A percentile compares a stretch with the other conserved stretches of the same genome.
phyloP scores from a whole-genome alignment of 164 flowering plant species.

The Echeveria elegans region DNA sequence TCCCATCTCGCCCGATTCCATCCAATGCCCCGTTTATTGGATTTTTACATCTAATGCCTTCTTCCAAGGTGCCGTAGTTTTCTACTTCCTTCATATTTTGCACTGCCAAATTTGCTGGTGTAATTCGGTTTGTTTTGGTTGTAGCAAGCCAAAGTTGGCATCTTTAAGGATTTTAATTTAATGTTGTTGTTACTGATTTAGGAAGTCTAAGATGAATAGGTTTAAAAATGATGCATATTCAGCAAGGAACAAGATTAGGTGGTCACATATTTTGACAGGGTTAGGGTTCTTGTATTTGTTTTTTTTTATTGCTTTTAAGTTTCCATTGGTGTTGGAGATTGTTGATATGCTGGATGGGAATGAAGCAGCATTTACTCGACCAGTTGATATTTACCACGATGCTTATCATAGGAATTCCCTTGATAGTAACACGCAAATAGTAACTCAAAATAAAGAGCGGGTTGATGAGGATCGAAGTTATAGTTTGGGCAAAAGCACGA shows the following conservation, averaged over 20 bases:
- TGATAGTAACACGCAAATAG: conserved; percentile 34
- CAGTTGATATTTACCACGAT: conserved; percentile 38
- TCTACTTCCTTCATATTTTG: neutral
- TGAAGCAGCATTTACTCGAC: conserved; percentile 22
- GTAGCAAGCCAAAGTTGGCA: neutral
- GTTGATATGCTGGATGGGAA: conserved; percentile 44
- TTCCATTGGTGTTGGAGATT: conserved; percentile 54
- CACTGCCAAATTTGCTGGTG: too few relatives aligned
- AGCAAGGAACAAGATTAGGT: conserved; percentile 42
- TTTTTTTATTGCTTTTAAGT: conserved; percentile 62
- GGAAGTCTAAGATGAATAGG: conserved; percentile 43
- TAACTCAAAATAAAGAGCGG: conserved; percentile 25
- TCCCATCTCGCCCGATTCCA: neutral
- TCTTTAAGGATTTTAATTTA: neutral
- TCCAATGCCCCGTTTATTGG: too few relatives aligned
- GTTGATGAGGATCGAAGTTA: conserved; percentile 22
- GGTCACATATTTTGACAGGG: conserved; percentile 50
- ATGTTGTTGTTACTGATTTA: neutral
- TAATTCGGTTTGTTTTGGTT: neutral
- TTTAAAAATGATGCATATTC: conserved; percentile 34
- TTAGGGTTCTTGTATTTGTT: conserved; percentile 57
- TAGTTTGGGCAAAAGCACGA: conserved; percentile 36
- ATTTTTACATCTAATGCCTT: neutral
- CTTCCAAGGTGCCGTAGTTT: neutral
- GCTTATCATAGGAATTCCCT: conserved; percentile 46